phyloP scores from a whole-genome alignment of 495 filamentous ascomycete species.

The Penicillium lagena region DNA sequence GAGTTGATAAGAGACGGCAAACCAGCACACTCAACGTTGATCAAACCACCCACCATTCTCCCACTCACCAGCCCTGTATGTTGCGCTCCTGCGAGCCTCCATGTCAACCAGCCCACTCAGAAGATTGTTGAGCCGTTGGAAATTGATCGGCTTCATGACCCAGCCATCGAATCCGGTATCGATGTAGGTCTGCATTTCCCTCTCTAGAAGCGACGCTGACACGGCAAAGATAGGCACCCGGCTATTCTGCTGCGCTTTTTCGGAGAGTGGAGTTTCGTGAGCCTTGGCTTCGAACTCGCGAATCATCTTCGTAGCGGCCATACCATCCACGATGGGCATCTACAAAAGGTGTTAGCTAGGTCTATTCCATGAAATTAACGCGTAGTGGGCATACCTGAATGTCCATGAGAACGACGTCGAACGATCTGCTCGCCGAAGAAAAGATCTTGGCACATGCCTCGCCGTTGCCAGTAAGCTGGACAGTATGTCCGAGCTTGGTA shows the following conservation, averaged over 20 bases:
- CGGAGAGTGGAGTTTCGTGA: constrained; percentile 34
- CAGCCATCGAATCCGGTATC: constrained; percentile 87
- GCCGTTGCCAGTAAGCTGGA: constrained; percentile 72
- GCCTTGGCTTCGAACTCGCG: constrained; percentile 57
- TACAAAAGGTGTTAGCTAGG: constrained; percentile 23
- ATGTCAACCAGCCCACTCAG: constrained; percentile 51
- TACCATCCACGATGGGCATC: constrained; percentile 93
- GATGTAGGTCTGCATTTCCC: constrained; percentile 61
- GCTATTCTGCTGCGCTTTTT: constrained; percentile 45
- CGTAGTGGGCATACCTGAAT: constrained; percentile 62
- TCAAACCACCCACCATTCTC: constrained; percentile 66
- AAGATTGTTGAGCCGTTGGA: constrained; percentile 53
- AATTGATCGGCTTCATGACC: constrained; percentile 76
- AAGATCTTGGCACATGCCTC: constrained; percentile 76
- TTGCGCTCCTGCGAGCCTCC: constrained; percentile 32
- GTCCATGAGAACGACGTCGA: constrained; percentile 93
- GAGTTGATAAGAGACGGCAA: background rate
- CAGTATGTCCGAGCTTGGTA: constrained; percentile 70
- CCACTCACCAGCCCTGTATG: constrained; percentile 61
- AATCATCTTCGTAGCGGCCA: constrained; percentile 77
- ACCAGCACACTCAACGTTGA: background rate
- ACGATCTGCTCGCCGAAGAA: constrained; percentile 47
- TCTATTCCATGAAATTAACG: background rate
- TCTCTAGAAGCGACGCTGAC: constrained; percentile 77
- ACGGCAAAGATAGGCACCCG: constrained; percentile 82